phyloP scores from a whole-genome alignment of 1,284 basidiomycete genomes.

The Spongiforma sp. region DNA sequence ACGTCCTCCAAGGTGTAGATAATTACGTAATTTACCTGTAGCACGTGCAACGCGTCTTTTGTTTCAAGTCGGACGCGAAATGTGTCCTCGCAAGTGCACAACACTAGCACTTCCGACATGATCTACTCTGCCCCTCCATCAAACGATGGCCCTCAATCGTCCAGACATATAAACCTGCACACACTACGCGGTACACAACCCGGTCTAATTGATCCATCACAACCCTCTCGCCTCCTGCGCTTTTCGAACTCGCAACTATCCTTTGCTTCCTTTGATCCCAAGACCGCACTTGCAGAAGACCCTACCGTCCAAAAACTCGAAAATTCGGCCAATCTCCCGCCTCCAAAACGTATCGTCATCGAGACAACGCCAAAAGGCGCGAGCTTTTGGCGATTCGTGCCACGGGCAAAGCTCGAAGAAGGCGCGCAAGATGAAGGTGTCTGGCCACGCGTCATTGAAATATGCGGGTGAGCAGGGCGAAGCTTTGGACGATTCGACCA shows the following conservation, averaged over 20 bases:
- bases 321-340: conserved; percentile 51
- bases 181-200: conserved; percentile 43
- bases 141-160: conserved; percentile 11
- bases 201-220: conserved; percentile 64
- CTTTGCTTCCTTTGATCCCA: conserved; percentile 74
- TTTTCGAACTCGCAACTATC: conserved; percentile 56
- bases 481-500: conserved; percentile 4
- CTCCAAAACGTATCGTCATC: conserved; percentile 72
- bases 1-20: too few species aligned
- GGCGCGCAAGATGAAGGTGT: conserved; percentile 65
- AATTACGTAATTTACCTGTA: too few species aligned
- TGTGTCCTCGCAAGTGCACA: background rate
- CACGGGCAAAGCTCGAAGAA: conserved; percentile 61
- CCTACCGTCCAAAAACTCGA: conserved; percentile 45
- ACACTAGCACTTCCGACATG: conserved; percentile 17
- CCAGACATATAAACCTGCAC: conserved; percentile 16
- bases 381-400: conserved; percentile 75
- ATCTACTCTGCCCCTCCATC: conserved; percentile 5
- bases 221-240: conserved; percentile 61
- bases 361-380: conserved; percentile 60
- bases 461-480: conserved; percentile 64
- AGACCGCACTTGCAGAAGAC: conserved; percentile 55
- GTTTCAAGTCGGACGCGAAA: background rate
- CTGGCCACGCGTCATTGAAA: conserved; percentile 68
- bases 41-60: background rate